phyloP scores from a whole-genome alignment of 1,139 yeast genomes.

The Taphrina confusa region DNA sequence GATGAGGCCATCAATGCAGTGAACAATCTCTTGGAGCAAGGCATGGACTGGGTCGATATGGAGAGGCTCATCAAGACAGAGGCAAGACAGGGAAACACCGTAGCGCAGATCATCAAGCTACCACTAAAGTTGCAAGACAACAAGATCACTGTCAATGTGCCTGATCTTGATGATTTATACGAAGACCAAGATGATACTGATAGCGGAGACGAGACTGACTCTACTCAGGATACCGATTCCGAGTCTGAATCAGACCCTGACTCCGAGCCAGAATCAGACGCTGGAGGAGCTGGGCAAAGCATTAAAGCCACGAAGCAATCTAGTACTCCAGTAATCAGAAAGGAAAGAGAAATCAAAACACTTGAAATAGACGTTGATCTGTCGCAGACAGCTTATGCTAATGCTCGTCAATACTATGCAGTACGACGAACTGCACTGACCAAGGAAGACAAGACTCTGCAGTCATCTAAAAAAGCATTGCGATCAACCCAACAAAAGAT shows the following conservation, averaged over 20 bases:
- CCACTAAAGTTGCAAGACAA: conserved; percentile 74
- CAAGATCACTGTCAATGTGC: conserved; percentile 62
- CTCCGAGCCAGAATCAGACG: conserved; percentile 42
- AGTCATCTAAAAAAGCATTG: conserved; percentile 74
- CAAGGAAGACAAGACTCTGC: conserved; percentile 78
- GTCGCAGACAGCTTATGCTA: conserved; percentile 76
- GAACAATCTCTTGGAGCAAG: conserved; percentile 67
- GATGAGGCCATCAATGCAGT: conserved; percentile 72
- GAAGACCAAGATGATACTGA: conserved; percentile 45
- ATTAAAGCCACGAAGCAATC: conserved; percentile 39
- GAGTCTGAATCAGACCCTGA: conserved; percentile 45
- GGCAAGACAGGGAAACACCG: conserved; percentile 62
- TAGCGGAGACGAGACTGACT: conserved; percentile 46
- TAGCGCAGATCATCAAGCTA: conserved; percentile 63
- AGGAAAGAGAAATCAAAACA: conserved; percentile 39
- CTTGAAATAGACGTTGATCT: conserved; percentile 67
- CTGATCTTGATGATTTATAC: conserved; percentile 52
- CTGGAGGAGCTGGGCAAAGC: conserved; percentile 42
- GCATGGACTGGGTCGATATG: conserved; percentile 93
- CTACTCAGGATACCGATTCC: conserved; percentile 44
- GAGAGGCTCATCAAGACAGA: conserved; percentile 73
- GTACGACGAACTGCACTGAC: conserved; percentile 73
- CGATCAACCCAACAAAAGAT: conserved; percentile 83
- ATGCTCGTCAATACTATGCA: conserved; percentile 83
- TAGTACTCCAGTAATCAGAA: conserved; percentile 13